Evolutionary conservation across 306 rosid species (phyloP).

Genomic region (Vigna radiata): DNA sequence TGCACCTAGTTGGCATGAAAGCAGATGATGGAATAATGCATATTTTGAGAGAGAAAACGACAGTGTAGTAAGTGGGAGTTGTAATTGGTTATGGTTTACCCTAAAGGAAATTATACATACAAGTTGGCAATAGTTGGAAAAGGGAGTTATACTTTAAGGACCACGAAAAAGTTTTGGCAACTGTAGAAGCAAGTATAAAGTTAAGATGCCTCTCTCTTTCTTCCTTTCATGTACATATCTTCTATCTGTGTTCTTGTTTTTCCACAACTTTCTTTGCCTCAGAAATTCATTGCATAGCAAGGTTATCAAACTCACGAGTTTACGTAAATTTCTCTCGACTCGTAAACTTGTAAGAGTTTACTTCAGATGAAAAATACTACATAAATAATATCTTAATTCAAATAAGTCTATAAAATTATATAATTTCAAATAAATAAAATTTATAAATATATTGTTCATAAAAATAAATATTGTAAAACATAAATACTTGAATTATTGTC

Average conservation of each 20-base stretch:
- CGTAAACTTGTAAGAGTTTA: no score
- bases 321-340: no score
- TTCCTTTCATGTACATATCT: not conserved
- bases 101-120: conserved; percentile 6
- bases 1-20: not conserved
- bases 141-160: conserved; percentile 39
- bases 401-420: no score
- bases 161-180: conserved; percentile 34
- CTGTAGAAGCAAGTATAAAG: conserved; percentile 28
- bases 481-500: no score
- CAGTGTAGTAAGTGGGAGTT: conserved; percentile 7
- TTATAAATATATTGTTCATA: no score
- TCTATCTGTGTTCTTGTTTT: not conserved
- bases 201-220: conserved; percentile 42
- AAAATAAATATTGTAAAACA: no score
- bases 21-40: not conserved
- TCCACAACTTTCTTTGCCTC: not conserved
- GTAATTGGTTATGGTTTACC: conserved; percentile 26
- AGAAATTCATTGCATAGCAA: not conserved
- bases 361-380: no score
- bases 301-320: no score
- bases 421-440: no score
- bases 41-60: conserved; percentile 21
- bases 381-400: no score
- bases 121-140: conserved; percentile 33